These are phyloP conservation scores for Senecio squalidus DNA, from an alignment of 140 eudicot species.

Conservation along the genomic window DNA sequence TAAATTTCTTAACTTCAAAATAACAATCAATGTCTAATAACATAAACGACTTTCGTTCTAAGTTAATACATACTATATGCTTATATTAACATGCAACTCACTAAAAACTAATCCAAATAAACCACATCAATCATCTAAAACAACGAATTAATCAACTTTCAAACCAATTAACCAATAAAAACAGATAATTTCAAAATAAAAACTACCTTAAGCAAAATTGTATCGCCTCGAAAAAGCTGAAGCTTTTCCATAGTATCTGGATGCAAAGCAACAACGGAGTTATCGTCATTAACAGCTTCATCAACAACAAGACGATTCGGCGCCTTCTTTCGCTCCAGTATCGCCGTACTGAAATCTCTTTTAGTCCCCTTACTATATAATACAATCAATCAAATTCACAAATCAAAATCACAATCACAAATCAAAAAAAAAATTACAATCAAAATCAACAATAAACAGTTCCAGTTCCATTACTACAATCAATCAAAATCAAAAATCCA, in stretches of 20 bases:
- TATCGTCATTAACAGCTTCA: conserved; percentile 77
- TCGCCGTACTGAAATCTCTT: conserved; percentile 81
- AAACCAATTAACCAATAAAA: not conserved
- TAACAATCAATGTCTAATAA: too few species aligned
- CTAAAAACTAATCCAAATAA: not conserved
- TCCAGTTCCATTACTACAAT: too few species aligned
- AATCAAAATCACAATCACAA: not conserved
- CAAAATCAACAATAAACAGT: not conserved
- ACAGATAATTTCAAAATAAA: not conserved
- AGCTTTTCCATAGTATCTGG: conserved; percentile 91
- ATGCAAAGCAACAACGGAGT: conserved; percentile 72
- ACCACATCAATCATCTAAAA: not conserved
- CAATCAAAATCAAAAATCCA: too few species aligned
- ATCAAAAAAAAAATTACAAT: not conserved
- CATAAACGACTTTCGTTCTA: too few species aligned
- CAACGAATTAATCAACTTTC: not conserved
- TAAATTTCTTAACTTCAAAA: too few species aligned
- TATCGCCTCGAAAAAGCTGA: conserved; percentile 86
- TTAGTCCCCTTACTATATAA: conserved; percentile 69
- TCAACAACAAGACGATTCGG: conserved; percentile 83
- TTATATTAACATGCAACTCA: not conserved
- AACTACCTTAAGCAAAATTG: conserved; percentile 68
- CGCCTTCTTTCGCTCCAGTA: conserved; percentile 80
- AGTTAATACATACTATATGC: too few species aligned
- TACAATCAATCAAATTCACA: not conserved